Percentiles rank a stretch among this genome's conserved stretches.
Conservation (phyloP, 495 filamentous ascomycete species). For the Chaetomium cochliodes region DNA sequence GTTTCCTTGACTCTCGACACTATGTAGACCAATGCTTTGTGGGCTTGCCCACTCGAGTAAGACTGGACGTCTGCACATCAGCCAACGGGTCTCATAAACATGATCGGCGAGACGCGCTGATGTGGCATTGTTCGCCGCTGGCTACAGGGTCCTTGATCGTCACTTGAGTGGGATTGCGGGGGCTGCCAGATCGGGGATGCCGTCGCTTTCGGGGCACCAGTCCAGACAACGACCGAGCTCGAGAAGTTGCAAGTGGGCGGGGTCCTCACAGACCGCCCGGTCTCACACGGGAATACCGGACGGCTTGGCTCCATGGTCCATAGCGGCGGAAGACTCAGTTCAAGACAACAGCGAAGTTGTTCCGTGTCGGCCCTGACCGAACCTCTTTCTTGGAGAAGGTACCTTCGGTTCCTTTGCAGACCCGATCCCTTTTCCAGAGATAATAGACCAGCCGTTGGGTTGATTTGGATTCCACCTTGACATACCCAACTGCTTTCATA, state of each 20-base stretch:
- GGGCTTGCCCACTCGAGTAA: not conserved
- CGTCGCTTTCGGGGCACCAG: not conserved
- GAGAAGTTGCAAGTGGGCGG: not conserved
- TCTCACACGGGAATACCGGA: not conserved
- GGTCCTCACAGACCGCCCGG: not conserved
- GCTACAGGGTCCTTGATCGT: not conserved
- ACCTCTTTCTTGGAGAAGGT: constrained; percentile 64
- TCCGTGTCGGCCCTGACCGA: constrained; percentile 67
- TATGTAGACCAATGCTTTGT: too few species aligned
- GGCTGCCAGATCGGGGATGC: constrained; percentile 10
- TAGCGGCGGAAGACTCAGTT: constrained; percentile 14
- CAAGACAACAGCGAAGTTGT: constrained; percentile 85
- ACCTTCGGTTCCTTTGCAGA: constrained; percentile 24
- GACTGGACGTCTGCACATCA: not conserved
- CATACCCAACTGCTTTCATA: constrained; percentile 75
- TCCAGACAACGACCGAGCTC: not conserved
- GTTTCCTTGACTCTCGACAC: too few species aligned
- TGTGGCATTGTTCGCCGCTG: not conserved
- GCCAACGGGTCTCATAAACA: not conserved
- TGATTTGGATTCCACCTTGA: constrained; percentile 61
- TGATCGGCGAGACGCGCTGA: not conserved
- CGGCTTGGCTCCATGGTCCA: not conserved
- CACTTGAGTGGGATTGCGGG: not conserved
- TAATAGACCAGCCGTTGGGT: constrained; percentile 86
- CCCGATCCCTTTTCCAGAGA: constrained; percentile 60